Evolutionary conservation across 345 rosid genomes (phyloP).

Genomic region (Linum trigynum): DNA sequence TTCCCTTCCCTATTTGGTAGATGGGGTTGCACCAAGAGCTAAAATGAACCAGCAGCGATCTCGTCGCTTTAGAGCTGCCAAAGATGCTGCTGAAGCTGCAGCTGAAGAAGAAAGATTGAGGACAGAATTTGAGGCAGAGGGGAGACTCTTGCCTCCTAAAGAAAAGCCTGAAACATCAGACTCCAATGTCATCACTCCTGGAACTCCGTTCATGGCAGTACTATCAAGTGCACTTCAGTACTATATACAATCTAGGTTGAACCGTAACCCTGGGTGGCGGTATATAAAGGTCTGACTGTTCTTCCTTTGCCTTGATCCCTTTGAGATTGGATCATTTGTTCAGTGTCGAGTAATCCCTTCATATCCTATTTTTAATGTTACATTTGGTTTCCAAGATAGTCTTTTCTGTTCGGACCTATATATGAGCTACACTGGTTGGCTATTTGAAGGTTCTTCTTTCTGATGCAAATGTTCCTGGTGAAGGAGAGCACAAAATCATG

Average conservation of each 20-base stretch:
- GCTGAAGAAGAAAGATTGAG: constrained; percentile 89
- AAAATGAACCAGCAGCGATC: constrained; percentile 98
- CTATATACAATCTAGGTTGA: constrained; percentile 76
- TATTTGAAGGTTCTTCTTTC: constrained; percentile 94
- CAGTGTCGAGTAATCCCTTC: constrained; percentile 43
- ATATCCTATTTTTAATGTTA: constrained; percentile 16
- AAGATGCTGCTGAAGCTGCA: constrained; percentile 94
- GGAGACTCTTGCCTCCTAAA: constrained; percentile 43
- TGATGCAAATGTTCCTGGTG: constrained; percentile 93
- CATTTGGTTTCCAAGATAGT: constrained; percentile 39
- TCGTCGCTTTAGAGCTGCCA: constrained; percentile 93
- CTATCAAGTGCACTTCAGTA: constrained; percentile 89
- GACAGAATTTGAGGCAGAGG: constrained; percentile 68
- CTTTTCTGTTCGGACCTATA: constrained; percentile 51
- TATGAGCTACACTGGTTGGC: constrained; percentile 51
- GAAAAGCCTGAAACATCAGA: constrained; percentile 78
- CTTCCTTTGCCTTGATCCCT: constrained; percentile 17
- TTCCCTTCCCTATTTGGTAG: constrained; percentile 29
- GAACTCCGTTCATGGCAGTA: constrained; percentile 85
- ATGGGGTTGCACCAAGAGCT: constrained; percentile 99
- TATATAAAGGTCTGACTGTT: constrained; percentile 60
- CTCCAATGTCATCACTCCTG: constrained; percentile 98
- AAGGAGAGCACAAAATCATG: constrained; percentile 99
- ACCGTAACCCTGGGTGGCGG: constrained; percentile 73
- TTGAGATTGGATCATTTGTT: constrained; percentile 42